These are phyloP conservation scores for Hippophae gyantsensis DNA, from an alignment of 306 rosid genomes.

Conservation along the genomic window DNA sequence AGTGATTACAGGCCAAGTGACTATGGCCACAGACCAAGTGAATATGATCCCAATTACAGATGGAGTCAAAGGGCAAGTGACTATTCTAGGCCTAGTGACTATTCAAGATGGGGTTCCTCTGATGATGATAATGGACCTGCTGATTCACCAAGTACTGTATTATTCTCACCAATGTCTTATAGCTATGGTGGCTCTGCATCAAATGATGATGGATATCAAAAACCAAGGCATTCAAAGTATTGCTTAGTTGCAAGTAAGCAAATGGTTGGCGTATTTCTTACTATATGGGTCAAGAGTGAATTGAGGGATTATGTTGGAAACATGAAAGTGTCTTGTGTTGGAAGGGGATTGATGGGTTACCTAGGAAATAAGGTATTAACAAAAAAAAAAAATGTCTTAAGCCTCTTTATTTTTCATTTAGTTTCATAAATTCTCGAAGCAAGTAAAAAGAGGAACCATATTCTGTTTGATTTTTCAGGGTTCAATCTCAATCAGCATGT, in stretches of 20 bases:
- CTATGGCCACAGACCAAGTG: constrained; percentile 52
- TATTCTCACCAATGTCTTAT: constrained; percentile 72
- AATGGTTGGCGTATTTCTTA: constrained; percentile 98
- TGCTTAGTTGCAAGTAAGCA: constrained; percentile 97
- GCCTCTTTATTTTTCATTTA: background rate
- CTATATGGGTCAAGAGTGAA: constrained; percentile 91
- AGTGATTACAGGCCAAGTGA: constrained; percentile 79
- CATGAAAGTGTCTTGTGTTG: constrained; percentile 95
- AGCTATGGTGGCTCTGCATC: constrained; percentile 56
- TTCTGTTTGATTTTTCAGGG: constrained; percentile 59
- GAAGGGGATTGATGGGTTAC: constrained; percentile 99
- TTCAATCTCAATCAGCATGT: constrained; percentile 92
- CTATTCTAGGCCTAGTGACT: constrained; percentile 19
- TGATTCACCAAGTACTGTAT: constrained; percentile 95
- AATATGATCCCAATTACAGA: constrained; percentile 57
- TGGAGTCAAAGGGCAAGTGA: constrained; percentile 30
- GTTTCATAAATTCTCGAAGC: background rate
- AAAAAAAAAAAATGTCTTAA: background rate
- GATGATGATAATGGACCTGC: constrained; percentile 85
- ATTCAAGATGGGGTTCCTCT: constrained; percentile 92
- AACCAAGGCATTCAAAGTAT: constrained; percentile 76
- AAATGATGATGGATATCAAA: constrained; percentile 68
- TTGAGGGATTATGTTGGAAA: constrained; percentile 73
- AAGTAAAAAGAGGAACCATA: constrained; percentile 7
- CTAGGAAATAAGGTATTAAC: constrained; percentile 87